Evolutionary conservation across 2,329 filamentous ascomycete species (phyloP), one percentile per base, ranked within the genome.

Genomic region (Daldinia sp.): DNA sequence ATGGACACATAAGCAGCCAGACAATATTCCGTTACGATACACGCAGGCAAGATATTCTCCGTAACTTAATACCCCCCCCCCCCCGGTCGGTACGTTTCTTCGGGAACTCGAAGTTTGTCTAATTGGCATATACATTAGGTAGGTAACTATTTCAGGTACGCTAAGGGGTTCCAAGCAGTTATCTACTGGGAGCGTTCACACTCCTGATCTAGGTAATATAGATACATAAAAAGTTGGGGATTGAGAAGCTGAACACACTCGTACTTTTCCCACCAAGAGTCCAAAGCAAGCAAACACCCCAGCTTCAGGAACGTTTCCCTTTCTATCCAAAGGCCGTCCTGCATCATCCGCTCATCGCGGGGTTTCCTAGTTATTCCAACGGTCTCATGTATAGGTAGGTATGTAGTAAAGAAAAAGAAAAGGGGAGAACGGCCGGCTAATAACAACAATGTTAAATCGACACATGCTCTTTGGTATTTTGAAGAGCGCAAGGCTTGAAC

Each of bases 71-170:
- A n/a, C n/a, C n/a, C n/a, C n/a, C n/a, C n/a, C n/a, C 15, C 27
- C 25, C 21, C 15, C 17, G 15, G 8, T 19, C 32, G 30, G 39
- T 43, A 52, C 4, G 32, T 21, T 48, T 55, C 39, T n/a, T n/a
- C n/a, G n/a, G n/a, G n/a, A 27, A 30, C 17, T 49, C 29, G 27
- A 54, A 19, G 30, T 47, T 29, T 9, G 2, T 60, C 21, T 29
- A 32, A 19, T 43, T 43, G 27, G 23, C 55, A 57, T 57, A 49
- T 57, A 61, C 48, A 52, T n/a, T n/a, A n/a, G n/a, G n/a, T n/a
- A n/a, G n/a, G n/a, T n/a, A n/a, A n/a, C n/a, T 30, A 55, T 51
- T 17, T 37, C 15, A 37, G 25, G 25, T 23, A n/a, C 15, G 25
- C 35, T 30, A 43, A 6, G 25, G 47, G 37, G 23, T 35, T 37